Evolutionary conservation across 2,329 filamentous ascomycete genomes (phyloP).

Genomic region (Pleoardoris graminearum): DNA sequence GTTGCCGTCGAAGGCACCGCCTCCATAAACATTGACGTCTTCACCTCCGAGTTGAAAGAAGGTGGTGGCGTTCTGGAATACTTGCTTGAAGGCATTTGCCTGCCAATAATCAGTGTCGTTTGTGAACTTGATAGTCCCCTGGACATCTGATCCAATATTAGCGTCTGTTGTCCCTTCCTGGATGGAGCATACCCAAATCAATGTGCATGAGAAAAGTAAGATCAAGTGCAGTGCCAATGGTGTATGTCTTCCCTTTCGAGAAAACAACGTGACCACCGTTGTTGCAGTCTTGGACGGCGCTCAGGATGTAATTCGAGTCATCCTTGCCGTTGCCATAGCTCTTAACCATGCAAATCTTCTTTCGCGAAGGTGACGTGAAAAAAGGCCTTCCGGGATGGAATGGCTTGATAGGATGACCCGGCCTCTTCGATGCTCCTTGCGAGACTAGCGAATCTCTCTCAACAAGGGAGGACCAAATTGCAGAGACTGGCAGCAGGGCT

Average conservation of each 20-base stretch:
- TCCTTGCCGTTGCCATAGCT: slow-evolving; percentile 49
- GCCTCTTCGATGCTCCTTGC: slow-evolving; percentile 30
- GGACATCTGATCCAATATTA: slow-evolving; percentile 52
- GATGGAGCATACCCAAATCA: slow-evolving; percentile 56
- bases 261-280: slow-evolving; percentile 66
- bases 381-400: slow-evolving; percentile 42
- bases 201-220: slow-evolving; percentile 66
- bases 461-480: slow-evolving; percentile 21
- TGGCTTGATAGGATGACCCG: slow-evolving; percentile 40
- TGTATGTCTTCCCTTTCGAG: slow-evolving; percentile 59
- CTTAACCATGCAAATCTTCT: slow-evolving; percentile 46
- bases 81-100: slow-evolving; percentile 64
- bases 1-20: slow-evolving; percentile 65
- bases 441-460: slow-evolving; percentile 15
- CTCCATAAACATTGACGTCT: slow-evolving; percentile 70
- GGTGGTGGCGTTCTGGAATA: slow-evolving; percentile 67
- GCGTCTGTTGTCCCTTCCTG: background rate
- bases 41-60: slow-evolving; percentile 70
- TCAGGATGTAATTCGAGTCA: slow-evolving; percentile 57
- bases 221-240: slow-evolving; percentile 66
- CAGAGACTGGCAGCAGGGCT: slow-evolving; percentile 33
- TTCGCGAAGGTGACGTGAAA: slow-evolving; percentile 40
- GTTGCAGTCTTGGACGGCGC: slow-evolving; percentile 63
- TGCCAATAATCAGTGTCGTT: slow-evolving; percentile 72
- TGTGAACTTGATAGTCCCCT: slow-evolving; percentile 64